Evolutionary conservation across 306 rosid genomes (phyloP).

Genomic region (Cyclanthera cordifolia): DNA sequence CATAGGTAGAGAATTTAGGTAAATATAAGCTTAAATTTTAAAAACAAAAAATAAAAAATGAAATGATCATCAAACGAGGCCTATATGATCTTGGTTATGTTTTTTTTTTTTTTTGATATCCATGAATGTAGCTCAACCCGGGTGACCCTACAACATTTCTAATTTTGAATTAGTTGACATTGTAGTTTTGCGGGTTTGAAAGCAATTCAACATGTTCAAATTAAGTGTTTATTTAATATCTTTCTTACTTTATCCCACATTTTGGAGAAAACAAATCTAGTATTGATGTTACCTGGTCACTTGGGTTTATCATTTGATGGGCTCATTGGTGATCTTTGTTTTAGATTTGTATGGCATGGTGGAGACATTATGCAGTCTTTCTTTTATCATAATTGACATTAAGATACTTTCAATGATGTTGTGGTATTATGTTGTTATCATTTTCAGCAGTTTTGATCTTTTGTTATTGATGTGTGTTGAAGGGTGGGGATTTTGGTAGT

Average conservation of each 20-base stretch:
- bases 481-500: conserved; percentile 51
- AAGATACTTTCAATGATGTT: not conserved
- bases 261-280: not conserved
- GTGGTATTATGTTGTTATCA: not conserved
- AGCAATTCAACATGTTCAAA: too few species aligned
- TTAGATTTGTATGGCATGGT: not conserved
- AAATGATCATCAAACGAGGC: too few species aligned
- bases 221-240: too few species aligned
- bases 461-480: not conserved
- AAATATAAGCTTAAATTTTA: too few species aligned
- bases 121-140: too few species aligned
- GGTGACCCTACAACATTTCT: too few species aligned
- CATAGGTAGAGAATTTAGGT: too few species aligned
- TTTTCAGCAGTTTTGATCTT: not conserved
- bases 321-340: not conserved
- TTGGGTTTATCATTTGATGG: not conserved
- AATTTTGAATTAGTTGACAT: too few species aligned
- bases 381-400: not conserved
- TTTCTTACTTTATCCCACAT: not conserved
- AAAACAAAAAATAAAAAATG: too few species aligned
- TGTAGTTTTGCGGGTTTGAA: too few species aligned
- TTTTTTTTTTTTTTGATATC: too few species aligned
- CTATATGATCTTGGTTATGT: too few species aligned
- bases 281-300: not conserved
- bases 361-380: not conserved